A percentile compares a stretch with the other conserved stretches of the same genome.
Conservation (phyloP, 805 yeast genomes). For the Myxozyma mucilagina region DNA sequence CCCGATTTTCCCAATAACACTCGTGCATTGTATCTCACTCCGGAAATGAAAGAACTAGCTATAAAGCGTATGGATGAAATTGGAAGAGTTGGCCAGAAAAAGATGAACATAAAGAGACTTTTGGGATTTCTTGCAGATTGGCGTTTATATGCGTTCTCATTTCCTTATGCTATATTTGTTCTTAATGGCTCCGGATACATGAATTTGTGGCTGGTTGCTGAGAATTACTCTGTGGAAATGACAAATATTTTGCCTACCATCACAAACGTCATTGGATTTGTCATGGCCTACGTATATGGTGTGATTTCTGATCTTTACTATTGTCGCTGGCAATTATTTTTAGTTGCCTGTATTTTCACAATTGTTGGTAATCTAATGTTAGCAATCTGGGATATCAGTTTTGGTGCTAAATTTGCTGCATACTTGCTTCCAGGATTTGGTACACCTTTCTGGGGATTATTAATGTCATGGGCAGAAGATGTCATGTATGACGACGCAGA, state of each 20-base stretch:
- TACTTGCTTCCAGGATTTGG: constrained; percentile 57
- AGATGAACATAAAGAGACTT: constrained; percentile 13
- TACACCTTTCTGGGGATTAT: constrained; percentile 59
- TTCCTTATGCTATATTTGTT: not conserved
- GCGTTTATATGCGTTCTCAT: constrained; percentile 3
- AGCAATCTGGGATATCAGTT: constrained; percentile 57
- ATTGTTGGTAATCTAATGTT: constrained; percentile 52
- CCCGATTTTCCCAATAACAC: constrained; percentile 53
- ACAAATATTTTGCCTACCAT: constrained; percentile 42
- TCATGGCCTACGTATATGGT: constrained; percentile 36
- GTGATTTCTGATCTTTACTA: constrained; percentile 38
- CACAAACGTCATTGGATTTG: constrained; percentile 38
- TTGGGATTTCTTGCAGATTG: not conserved
- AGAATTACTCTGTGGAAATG: constrained; percentile 31
- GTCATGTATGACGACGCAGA: constrained; percentile 56
- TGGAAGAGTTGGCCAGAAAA: constrained; percentile 11
- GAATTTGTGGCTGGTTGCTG: constrained; percentile 39
- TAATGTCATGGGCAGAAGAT: constrained; percentile 60
- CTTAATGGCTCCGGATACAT: constrained; percentile 27
- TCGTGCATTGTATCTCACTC: constrained; percentile 15
- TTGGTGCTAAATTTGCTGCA: constrained; percentile 60
- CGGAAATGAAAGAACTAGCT: constrained; percentile 9
- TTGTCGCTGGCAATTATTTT: constrained; percentile 53
- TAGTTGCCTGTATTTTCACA: constrained; percentile 43
- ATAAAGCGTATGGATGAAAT: constrained; percentile 16